Percentiles rank a stretch among this genome's conserved stretches.
Evolutionary conservation across 2,329 filamentous ascomycete species (phyloP).

Genomic region (Cytospora piceae): DNA sequence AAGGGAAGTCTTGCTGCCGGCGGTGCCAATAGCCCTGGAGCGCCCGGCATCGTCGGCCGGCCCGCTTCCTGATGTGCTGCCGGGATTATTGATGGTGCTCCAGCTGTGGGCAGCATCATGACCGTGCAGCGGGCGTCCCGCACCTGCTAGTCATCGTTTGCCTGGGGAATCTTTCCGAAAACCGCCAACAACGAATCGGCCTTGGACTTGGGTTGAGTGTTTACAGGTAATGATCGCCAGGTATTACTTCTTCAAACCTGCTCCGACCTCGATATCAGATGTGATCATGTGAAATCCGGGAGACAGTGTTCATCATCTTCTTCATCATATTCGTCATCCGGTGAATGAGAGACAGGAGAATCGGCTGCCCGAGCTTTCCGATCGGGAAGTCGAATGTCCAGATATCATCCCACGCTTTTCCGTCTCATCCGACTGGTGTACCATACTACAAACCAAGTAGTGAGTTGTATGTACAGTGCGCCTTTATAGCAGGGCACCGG

Average conservation of each 20-base stretch:
- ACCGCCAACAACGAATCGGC: background rate
- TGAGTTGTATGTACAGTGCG: background rate
- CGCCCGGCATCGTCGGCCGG: no score
- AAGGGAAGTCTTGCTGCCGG: no score
- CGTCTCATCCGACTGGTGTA: background rate
- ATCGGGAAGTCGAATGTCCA: background rate
- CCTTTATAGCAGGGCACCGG: background rate
- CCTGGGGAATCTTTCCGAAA: background rate
- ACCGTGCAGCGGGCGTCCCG: background rate
- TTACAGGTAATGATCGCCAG: background rate
- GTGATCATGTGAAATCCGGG: constrained; percentile 1
- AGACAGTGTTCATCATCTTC: background rate
- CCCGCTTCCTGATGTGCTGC: no score
- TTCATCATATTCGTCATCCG: background rate
- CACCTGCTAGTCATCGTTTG: background rate
- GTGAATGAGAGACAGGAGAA: background rate
- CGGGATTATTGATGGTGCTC: no score
- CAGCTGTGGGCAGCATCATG: background rate
- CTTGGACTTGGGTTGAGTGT: background rate
- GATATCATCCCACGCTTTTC: background rate
- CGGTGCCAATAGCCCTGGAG: no score
- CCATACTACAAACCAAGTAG: no score
- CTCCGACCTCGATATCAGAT: background rate
- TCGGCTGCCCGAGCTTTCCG: background rate
- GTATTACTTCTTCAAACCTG: background rate